A percentile compares a stretch with the other conserved stretches of the same genome.
These are phyloP conservation scores for Helichrysum umbraculigerum DNA, from an alignment of 129 eudicot genomes.

Conservation along the genomic window DNA sequence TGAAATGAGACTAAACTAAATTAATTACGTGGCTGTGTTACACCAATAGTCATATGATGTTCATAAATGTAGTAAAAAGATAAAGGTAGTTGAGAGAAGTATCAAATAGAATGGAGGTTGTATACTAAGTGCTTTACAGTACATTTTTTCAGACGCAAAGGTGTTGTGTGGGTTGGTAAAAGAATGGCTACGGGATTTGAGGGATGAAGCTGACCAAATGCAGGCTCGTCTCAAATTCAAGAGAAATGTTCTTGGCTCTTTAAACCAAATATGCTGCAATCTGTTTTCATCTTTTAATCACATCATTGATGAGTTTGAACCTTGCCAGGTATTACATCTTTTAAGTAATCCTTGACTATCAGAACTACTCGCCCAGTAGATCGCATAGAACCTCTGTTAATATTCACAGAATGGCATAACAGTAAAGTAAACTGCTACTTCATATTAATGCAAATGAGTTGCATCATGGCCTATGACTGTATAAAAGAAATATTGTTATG, in stretches of 20 bases:
- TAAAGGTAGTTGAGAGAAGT: slow-evolving; percentile 2
- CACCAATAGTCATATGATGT: slow-evolving; percentile 6
- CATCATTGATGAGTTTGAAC: slow-evolving; percentile 62
- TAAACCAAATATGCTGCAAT: slow-evolving; percentile 80
- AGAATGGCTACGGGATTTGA: slow-evolving; percentile 71
- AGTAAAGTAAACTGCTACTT: background rate
- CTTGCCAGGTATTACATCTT: slow-evolving; percentile 58
- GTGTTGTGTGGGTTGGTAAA: slow-evolving; percentile 54
- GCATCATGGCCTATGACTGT: background rate
- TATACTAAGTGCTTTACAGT: slow-evolving; percentile 22
- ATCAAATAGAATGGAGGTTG: slow-evolving; percentile 1
- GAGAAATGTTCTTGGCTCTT: slow-evolving; percentile 45
- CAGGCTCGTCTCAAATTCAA: slow-evolving; percentile 69
- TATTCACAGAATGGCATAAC: background rate
- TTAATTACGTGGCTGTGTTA: slow-evolving; percentile 9
- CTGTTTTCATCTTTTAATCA: slow-evolving; percentile 55
- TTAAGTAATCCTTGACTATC: slow-evolving; percentile 4
- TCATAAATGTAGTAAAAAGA: slow-evolving; percentile 10
- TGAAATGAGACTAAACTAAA: slow-evolving; percentile 1
- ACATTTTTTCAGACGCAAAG: slow-evolving; percentile 55
- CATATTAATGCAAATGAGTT: slow-evolving; percentile 5
- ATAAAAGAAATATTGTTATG: background rate
- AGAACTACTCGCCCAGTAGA: slow-evolving; percentile 8
- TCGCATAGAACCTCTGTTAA: background rate
- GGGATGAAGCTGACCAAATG: slow-evolving; percentile 61